Base-by-base conservation (phyloP, 371 early-diverging fungal genomes). In the Saksenaea oblongispora region DNA sequence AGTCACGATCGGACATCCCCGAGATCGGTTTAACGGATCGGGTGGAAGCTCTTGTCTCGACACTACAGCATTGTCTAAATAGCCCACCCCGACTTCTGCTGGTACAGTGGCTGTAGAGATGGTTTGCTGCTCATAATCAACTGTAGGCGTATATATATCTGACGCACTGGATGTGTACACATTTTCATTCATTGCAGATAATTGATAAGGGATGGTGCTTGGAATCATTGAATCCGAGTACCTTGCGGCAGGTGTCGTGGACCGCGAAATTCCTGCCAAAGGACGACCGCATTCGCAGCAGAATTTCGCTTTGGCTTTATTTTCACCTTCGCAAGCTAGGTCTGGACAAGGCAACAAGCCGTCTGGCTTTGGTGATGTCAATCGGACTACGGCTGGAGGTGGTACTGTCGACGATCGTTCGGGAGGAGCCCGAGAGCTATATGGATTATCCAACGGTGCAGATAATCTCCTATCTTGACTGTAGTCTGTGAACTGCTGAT, bases 221-320 rank as follows among this genome's bases (percentile, higher is more conserved):
- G 51, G 24, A 22, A 22, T 10, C 51, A 47, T 22, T 2, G 51
- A 47, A 47, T 47, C 51, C 22, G 51, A 47, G 22, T 47, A 47
- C 22, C 51, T 3, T 10, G 51, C 42, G 24, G 74, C 70, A 9
- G 86, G 83, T 17, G 83, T 84, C 0, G 72, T 72, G 1, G 85
- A 67, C 39, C 82, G 72, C 3, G 85, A 84, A 9, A 74, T 66
- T 22, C 61, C 70, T 31, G 77, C 75, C 57, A 89, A 72, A 0
- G 79, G 78, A 27, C 84, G 79, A 26, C 91, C 91, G 66, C 91
- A 91, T 62, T 89, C 89, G 24, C 83, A 83, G 66, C 91, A 91
- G 60, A 91, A 91, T 66, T 91, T 91, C 5, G 87, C 80, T 11
- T 77, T 84, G 1, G 80, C 67, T 35, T 86, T 87, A 58, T 90